These are phyloP conservation scores for Cicer arietinum DNA, from an alignment of 306 rosid species.

Conservation along the genomic window DNA sequence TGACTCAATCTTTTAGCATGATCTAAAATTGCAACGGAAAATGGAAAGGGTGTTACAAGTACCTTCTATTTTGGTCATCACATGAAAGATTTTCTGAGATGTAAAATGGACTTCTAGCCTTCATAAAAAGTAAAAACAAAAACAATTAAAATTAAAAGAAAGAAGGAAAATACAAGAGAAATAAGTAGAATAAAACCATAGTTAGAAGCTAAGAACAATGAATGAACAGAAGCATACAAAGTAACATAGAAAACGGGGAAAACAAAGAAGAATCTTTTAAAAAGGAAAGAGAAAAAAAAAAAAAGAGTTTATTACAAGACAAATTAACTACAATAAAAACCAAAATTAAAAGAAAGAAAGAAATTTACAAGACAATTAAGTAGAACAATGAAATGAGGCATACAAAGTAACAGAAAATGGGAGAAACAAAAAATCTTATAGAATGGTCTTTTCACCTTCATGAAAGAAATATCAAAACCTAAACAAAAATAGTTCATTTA, in stretches of 20 bases:
- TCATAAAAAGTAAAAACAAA: slow-evolving; percentile 24
- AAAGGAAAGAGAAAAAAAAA: no score
- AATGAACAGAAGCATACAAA: not conserved
- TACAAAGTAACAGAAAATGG: not conserved
- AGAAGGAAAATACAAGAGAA: not conserved
- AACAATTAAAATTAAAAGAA: not conserved
- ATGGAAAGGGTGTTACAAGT: slow-evolving; percentile 29
- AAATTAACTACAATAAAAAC: no score
- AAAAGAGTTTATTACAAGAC: no score
- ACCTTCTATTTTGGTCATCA: slow-evolving; percentile 74
- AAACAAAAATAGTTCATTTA: not conserved
- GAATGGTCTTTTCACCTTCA: slow-evolving; percentile 39
- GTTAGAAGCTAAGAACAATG: not conserved
- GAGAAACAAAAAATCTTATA: not conserved
- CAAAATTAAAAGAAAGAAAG: no score
- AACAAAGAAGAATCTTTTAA: not conserved
- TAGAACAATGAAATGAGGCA: not conserved
- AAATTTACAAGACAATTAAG: no score
- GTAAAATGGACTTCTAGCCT: slow-evolving; percentile 61
- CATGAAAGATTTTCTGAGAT: slow-evolving; percentile 58
- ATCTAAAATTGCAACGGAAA: slow-evolving; percentile 20
- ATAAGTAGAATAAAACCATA: not conserved
- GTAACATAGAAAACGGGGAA: not conserved
- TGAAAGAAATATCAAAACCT: not conserved
- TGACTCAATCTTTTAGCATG: slow-evolving; percentile 11